A percentile compares a stretch with the other conserved stretches of the same genome.
Conservation (phyloP, 1,284 basidiomycete species). For the Microbotryum saponariae region DNA sequence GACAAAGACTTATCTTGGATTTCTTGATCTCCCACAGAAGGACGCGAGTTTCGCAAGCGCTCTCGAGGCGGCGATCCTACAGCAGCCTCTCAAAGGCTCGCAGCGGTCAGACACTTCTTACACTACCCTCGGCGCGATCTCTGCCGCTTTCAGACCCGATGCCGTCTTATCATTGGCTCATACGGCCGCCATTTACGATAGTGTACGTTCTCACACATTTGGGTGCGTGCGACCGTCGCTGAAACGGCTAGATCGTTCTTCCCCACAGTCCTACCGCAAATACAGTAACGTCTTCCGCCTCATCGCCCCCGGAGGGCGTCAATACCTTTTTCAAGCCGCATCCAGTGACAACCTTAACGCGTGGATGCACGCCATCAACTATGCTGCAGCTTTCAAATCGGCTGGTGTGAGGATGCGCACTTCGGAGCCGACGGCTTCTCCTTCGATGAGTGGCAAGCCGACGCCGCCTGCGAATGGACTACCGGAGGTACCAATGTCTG, state of each 20-base stretch:
- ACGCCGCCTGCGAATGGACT: background rate
- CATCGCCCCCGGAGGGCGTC: constrained; percentile 63
- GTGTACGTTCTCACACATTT: constrained; percentile 17
- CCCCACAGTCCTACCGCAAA: constrained; percentile 56
- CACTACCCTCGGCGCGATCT: too few relatives aligned
- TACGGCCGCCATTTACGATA: constrained; percentile 70
- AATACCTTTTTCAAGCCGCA: constrained; percentile 69
- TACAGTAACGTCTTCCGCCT: constrained; percentile 70
- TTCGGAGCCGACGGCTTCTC: constrained; percentile 8
- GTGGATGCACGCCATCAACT: constrained; percentile 91
- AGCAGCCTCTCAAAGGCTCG: constrained; percentile 8
- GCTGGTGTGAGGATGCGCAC: constrained; percentile 72
- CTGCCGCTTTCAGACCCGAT: constrained; percentile 67
- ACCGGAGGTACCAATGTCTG: too few relatives aligned
- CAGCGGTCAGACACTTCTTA: too few relatives aligned
- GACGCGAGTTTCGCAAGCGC: constrained; percentile 46
- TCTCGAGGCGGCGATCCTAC: constrained; percentile 2
- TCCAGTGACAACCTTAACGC: constrained; percentile 72
- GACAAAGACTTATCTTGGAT: background rate
- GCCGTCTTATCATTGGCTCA: constrained; percentile 74
- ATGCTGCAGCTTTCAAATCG: constrained; percentile 84
- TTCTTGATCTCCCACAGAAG: constrained; percentile 43
- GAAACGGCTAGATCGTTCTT: too few relatives aligned
- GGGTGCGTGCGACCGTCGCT: too few relatives aligned
- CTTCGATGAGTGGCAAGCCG: background rate